Evolutionary conservation across 345 rosid species (phyloP).

Genomic region (Salix dunnii): DNA sequence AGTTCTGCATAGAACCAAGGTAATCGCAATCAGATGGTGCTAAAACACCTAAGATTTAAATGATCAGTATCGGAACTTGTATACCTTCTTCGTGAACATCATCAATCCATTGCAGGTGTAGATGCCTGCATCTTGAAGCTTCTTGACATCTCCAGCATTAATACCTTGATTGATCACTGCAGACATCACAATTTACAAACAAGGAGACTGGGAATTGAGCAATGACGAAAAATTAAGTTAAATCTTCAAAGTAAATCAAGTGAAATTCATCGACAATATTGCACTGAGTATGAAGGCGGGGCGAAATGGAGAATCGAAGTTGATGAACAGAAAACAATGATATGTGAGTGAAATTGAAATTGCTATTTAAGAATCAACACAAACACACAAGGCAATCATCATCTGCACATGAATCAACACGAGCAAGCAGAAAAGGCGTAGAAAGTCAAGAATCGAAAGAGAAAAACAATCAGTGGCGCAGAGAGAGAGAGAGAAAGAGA

Average conservation of each 20-base stretch:
- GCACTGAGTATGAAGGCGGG: neutral
- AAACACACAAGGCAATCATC: neutral
- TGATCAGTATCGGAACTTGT: neutral
- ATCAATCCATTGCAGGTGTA: slow-evolving; percentile 93
- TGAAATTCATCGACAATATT: neutral
- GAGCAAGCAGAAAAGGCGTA: neutral
- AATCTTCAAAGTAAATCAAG: neutral
- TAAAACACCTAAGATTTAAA: neutral
- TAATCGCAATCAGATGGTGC: neutral
- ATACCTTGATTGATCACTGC: slow-evolving; percentile 78
- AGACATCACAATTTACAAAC: neutral
- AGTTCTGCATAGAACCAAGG: slow-evolving; percentile 38
- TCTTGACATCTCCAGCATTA: slow-evolving; percentile 89
- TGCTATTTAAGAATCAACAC: neutral
- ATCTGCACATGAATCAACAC: neutral
- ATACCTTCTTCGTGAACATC: slow-evolving; percentile 96
- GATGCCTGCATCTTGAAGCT: slow-evolving; percentile 93
- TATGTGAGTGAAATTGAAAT: neutral
- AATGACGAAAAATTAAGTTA: neutral
- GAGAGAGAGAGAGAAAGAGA: slow-evolving; percentile 4
- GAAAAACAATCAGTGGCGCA: neutral
- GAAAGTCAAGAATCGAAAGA: neutral
- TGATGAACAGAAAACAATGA: neutral
- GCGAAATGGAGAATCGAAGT: neutral
- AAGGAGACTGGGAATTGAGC: neutral